Conservation (phyloP, 768 basidiomycete genomes). For the Thelephora ganbajun region DNA sequence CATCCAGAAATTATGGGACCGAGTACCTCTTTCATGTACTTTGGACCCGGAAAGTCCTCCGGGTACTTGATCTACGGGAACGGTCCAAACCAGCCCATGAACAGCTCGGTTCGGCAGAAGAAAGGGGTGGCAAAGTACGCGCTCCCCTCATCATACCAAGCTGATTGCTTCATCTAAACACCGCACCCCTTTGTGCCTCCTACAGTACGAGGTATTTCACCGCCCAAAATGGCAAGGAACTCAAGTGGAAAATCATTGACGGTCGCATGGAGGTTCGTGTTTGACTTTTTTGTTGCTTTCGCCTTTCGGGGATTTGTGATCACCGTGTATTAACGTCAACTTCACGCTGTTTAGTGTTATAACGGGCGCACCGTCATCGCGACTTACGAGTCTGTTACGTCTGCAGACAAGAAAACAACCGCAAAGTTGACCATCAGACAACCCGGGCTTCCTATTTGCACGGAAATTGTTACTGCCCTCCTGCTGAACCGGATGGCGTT, state of each 20-base stretch:
- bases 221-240: constrained; percentile 51
- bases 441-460: constrained; percentile 46
- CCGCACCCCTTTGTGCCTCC: neutral
- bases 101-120: constrained; percentile 39
- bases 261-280: constrained; percentile 54
- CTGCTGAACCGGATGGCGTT: constrained; percentile 60
- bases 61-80: constrained; percentile 64
- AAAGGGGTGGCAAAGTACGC: constrained; percentile 51
- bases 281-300: neutral
- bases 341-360: constrained; percentile 1
- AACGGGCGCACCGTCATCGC: constrained; percentile 49
- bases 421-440: constrained; percentile 48
- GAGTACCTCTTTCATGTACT: constrained; percentile 60
- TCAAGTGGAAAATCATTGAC: constrained; percentile 59
- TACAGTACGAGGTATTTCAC: constrained; percentile 63
- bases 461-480: constrained; percentile 67
- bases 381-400: constrained; percentile 49
- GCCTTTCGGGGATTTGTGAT: constrained; percentile 1
- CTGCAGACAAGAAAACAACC: constrained; percentile 35
- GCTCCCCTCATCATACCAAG: neutral
- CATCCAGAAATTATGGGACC: constrained; percentile 70
- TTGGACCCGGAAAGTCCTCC: constrained; percentile 46
- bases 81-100: constrained; percentile 42
- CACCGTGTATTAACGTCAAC: neutral
- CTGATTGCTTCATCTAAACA: neutral